Base-by-base conservation (phyloP, 495 filamentous ascomycete species). In the Thermothielavioides terrestris region DNA sequence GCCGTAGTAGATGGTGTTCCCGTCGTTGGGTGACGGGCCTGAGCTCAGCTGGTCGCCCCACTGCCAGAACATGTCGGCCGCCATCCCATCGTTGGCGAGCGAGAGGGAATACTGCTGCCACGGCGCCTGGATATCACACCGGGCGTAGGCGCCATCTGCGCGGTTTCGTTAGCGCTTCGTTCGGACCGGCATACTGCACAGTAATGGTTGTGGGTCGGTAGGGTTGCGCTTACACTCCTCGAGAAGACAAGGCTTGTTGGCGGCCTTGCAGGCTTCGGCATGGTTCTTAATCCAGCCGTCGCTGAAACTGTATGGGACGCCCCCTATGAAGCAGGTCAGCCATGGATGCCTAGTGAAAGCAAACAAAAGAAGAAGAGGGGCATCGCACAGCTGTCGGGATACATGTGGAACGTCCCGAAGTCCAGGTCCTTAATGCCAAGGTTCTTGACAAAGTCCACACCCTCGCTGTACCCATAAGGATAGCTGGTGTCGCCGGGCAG, bases 391-490 rank as follows among this genome's bases (percentile, higher is more conserved):
- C 53, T 59, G 31, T 68, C 61, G 0, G 81, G 79, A 53, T 85
- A 85, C 18, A 81, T 66, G 58, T 85, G 83, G 57, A 82, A 76
- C 0, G 77, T 81, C 1, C 77, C 81, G 63, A 83, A 85, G 57
- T 83, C 78, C 23, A 85, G 67, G 14, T 68, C 73, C 15, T 63
- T 62, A 20, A 74, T 57, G 0, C 52, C 58, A 4, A 86, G 56
- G 49, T 81, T 79, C 47, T 65, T 67, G 49, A 72, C 73, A 50
- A 82, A 86, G 59, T 85, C 77, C 0, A 73, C 62, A 0, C 82
- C 81, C 53, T 83, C 79, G 36, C 55, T 62, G 20, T 67, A 70
- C 15, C 63, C 63, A 59, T 82, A 84, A 11, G 75, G 77, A 43
- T 81, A 83, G 45, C 57, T 71, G 3, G 72, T 69, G 46, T 74